Conservation (phyloP, 768 basidiomycete genomes). For the Kwoniella sp. region DNA sequence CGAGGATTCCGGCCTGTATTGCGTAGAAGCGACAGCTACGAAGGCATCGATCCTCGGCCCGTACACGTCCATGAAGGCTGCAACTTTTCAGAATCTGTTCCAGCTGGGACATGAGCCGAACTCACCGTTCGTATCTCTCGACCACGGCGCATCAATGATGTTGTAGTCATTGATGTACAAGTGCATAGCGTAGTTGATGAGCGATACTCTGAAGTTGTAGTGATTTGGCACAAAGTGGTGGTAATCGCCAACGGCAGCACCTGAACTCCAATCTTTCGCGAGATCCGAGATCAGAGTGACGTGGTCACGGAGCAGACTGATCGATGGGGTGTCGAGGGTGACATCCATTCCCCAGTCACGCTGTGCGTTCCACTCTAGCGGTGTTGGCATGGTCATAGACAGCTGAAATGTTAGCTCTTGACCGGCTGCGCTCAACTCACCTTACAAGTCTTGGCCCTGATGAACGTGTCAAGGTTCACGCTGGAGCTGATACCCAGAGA, state of each 20-base stretch:
- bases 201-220: conserved; percentile 65
- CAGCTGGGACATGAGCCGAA: conserved; percentile 9
- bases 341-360: conserved; percentile 76
- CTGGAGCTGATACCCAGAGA: conserved; percentile 73
- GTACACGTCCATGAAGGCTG: conserved; percentile 68
- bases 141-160: conserved; percentile 82
- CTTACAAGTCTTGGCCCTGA: conserved; percentile 71
- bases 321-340: conserved; percentile 64
- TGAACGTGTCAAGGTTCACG: conserved; percentile 77
- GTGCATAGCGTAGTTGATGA: conserved; percentile 72
- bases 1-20: conserved; percentile 67
- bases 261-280: conserved; percentile 84
- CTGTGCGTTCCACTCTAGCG: conserved; percentile 73
- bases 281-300: conserved; percentile 90
- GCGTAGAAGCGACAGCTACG: conserved; percentile 63
- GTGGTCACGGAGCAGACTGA: conserved; percentile 84
- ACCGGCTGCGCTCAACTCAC: conserved; percentile 53
- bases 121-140: conserved; percentile 78
- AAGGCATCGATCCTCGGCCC: conserved; percentile 59
- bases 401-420: conserved; percentile 8
- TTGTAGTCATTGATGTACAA: conserved; percentile 92
- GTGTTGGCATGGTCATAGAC: conserved; percentile 60
- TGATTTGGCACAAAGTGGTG: conserved; percentile 76
- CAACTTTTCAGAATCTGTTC: too few species aligned
- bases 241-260: conserved; percentile 67